Evolutionary conservation across 2,329 filamentous ascomycete species (phyloP), one percentile per base, ranked within the genome.

Genomic region (Dothistroma septosporum): DNA sequence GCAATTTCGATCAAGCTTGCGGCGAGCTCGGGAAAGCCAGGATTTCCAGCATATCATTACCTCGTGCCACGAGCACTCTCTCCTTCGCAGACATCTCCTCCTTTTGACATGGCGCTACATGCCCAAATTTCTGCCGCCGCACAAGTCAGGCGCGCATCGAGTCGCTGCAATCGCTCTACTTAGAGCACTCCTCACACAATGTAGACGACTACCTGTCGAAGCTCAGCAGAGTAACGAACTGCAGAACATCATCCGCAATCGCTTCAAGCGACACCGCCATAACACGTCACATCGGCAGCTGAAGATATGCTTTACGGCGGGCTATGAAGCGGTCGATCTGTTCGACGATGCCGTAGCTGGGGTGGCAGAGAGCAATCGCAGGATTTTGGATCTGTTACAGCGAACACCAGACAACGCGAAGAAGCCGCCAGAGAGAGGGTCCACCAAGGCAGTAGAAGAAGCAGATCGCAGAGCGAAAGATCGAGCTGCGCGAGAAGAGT

Each of bases 121-220:
- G 65, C 65, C 65, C 52, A 63, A 47, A 35, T 64, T 63, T 44
- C 58, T 67, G 19, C 57, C 62, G 24, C 80, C 80, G 62, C 77
- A 76, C 65, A 74, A 75, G 66, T 80, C 78, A 59, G 76, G 77
- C 66, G 74, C 76, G 61, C 82, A 85, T 74, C 78, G 82, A 62
- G 72, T 79, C 73, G 82, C 82, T 72, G 87, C 85, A 71, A 81
- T 90, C 64, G 87, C 89, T 55, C 84, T 93, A 53, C 92, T 88
- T 76, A 83, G 87, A 64, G 85, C 88, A 37, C 83, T 93, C 58
- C 76, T 91, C 56, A 80, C 80, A 63, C 82, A 85, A 75, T 61
- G 57, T 63, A 57, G 50, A 49, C n/a, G 50, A 55, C 35, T 59
- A 61, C 22, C 28, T 59, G 62, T 31, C 21, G 60, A 52, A 49